Conservation (phyloP, 2,329 filamentous ascomycete species). For the Neonectria magnoliae region DNA sequence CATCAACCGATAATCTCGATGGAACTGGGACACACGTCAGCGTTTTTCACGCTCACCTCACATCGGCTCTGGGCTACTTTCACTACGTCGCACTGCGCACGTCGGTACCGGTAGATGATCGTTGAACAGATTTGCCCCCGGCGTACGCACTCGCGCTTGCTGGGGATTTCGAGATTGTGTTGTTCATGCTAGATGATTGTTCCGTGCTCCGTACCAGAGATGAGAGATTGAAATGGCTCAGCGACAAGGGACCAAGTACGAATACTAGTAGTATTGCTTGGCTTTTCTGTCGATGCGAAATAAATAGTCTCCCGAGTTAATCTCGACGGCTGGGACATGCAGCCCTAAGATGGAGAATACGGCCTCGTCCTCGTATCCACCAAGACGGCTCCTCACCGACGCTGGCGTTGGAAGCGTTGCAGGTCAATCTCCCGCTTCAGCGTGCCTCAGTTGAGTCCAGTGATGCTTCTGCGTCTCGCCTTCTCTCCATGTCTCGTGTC, state of each 20-base stretch:
- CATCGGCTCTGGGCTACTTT: not conserved
- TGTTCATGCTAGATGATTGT: not conserved
- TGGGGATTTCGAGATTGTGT: not conserved
- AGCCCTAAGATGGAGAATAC: not conserved
- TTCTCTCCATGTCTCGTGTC: not conserved
- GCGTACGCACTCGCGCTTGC: not conserved
- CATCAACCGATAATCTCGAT: conserved; percentile 14
- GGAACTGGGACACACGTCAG: conserved; percentile 5
- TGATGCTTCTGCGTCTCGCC: too few species aligned
- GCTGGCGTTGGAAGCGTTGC: conserved; percentile 20
- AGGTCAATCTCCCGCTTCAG: conserved; percentile 33
- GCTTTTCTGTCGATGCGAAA: not conserved
- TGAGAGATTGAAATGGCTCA: not conserved
- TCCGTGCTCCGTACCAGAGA: not conserved
- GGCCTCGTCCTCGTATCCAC: not conserved
- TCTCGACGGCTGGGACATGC: not conserved
- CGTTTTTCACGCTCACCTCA: not conserved
- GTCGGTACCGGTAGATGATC: not conserved
- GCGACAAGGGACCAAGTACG: not conserved
- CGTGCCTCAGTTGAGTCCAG: not conserved
- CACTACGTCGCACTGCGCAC: not conserved
- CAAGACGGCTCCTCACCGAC: not conserved
- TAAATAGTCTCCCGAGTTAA: not conserved
- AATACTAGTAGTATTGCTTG: not conserved
- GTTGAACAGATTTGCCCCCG: not conserved